Evolutionary conservation across 192 early-diverging fungal genomes (phyloP).

Genomic region (Mortierella hygrophila): DNA sequence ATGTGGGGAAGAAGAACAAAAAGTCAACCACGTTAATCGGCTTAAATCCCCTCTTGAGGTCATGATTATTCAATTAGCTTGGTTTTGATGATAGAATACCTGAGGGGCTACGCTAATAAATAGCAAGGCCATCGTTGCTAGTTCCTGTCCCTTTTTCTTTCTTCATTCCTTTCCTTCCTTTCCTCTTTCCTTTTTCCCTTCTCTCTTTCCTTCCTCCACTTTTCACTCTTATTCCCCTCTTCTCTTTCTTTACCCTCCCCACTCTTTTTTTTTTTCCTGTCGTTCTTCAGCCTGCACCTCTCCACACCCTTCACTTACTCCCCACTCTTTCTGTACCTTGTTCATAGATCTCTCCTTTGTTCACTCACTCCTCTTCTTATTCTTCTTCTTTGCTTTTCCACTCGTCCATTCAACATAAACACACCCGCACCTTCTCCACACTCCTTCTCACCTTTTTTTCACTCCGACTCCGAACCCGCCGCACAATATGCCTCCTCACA

Average conservation of each 20-base stretch:
- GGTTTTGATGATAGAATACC: no score
- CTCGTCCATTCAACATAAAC: not conserved
- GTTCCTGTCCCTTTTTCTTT: not conserved
- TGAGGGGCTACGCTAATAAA: no score
- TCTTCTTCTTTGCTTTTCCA: not conserved
- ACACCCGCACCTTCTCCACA: not conserved
- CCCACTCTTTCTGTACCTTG: not conserved
- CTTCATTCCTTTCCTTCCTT: not conserved
- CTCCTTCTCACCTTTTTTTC: not conserved
- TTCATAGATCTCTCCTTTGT: not conserved
- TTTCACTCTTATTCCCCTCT: not conserved
- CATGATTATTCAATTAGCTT: no score
- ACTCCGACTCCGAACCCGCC: not conserved
- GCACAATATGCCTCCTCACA: slow-evolving; percentile 14
- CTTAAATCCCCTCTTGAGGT: no score
- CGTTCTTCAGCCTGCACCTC: not conserved
- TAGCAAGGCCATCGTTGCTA: not conserved
- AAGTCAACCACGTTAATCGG: no score
- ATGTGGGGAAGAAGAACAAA: no score
- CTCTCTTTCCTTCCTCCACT: not conserved
- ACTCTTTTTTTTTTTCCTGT: not conserved
- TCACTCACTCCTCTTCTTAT: not conserved
- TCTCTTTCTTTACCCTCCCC: not conserved
- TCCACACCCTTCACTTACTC: not conserved
- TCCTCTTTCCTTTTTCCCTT: not conserved